Conservation (phyloP, 2,329 filamentous ascomycete genomes). For the Ophiobolus disseminans region DNA sequence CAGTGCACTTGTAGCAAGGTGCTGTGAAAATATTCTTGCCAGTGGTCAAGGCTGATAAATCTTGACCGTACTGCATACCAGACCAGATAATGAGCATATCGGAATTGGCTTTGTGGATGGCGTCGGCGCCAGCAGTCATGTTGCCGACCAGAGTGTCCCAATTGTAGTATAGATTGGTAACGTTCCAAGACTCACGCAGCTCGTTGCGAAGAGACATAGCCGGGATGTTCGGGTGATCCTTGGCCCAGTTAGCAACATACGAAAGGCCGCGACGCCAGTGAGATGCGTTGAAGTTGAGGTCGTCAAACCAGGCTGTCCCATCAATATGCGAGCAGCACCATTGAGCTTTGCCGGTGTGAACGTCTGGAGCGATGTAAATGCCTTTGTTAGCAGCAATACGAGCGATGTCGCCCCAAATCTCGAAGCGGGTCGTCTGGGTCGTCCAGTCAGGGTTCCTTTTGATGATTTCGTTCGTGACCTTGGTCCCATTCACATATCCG, state of each 20-base stretch:
- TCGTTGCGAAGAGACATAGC: constrained; percentile 67
- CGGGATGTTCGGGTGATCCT: constrained; percentile 58
- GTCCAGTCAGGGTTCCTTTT: constrained; percentile 48
- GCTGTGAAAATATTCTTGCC: constrained; percentile 48
- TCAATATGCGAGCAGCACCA: constrained; percentile 52
- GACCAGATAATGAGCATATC: constrained; percentile 63
- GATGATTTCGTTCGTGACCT: constrained; percentile 48
- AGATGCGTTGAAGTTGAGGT: constrained; percentile 61
- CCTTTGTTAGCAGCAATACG: constrained; percentile 37
- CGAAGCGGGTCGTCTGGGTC: constrained; percentile 49
- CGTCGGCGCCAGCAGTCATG: constrained; percentile 56
- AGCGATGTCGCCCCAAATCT: constrained; percentile 45
- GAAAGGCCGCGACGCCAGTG: constrained; percentile 62
- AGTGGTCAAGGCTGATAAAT: constrained; percentile 54
- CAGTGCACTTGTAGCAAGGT: constrained; percentile 51
- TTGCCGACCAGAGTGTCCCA: constrained; percentile 47
- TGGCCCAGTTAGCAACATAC: constrained; percentile 61
- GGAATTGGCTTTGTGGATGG: constrained; percentile 61
- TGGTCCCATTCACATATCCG: constrained; percentile 49
- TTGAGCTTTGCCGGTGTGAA: constrained; percentile 41
- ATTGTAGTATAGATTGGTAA: constrained; percentile 37
- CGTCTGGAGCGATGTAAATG: constrained; percentile 42
- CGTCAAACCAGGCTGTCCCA: constrained; percentile 66
- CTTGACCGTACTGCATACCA: constrained; percentile 62
- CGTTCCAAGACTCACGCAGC: constrained; percentile 51